phyloP scores from a whole-genome alignment of 371 early-diverging fungal species.

The Zopfochytrium polystomum region DNA sequence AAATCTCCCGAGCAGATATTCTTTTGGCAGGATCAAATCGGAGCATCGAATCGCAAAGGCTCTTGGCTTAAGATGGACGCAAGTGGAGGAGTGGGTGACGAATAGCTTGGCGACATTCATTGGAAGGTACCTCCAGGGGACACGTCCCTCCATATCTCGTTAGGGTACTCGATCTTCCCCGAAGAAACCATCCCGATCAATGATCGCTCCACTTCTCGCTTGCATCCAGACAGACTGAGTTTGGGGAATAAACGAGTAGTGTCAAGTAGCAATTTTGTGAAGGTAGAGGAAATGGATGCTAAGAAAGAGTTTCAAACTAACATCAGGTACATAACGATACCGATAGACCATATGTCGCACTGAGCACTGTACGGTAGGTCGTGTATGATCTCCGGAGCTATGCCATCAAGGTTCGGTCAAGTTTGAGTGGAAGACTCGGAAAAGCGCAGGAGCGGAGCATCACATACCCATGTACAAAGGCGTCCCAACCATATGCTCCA shows the following conservation, averaged over 20 bases:
- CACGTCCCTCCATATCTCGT: conserved; percentile 26
- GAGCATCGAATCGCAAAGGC: conserved; percentile 34
- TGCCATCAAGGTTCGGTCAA: background rate
- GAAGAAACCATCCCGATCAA: conserved; percentile 34
- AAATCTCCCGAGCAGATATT: conserved; percentile 41
- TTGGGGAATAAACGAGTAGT: background rate
- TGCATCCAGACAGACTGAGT: conserved; percentile 34
- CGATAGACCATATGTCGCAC: conserved; percentile 49
- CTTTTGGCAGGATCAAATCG: conserved; percentile 43
- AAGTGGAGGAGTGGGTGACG: background rate
- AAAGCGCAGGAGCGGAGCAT: background rate
- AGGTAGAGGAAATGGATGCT: too few relatives aligned
- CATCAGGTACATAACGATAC: conserved; percentile 44
- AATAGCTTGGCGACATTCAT: background rate
- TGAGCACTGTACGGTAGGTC: conserved; percentile 40
- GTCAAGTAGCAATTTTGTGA: background rate
- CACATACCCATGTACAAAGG: conserved; percentile 37
- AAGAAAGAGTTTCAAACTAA: conserved; percentile 5
- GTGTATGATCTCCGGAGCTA: conserved; percentile 46
- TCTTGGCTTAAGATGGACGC: conserved; percentile 18
- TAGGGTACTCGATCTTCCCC: conserved; percentile 42
- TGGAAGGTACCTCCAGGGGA: conserved; percentile 28
- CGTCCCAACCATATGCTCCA: conserved; percentile 43
- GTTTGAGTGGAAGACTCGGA: background rate
- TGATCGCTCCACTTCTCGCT: conserved; percentile 23